These are phyloP conservation scores for Ophiostoma novo-ulmi DNA, from an alignment of 2,329 filamentous ascomycete genomes.

Conservation along the genomic window DNA sequence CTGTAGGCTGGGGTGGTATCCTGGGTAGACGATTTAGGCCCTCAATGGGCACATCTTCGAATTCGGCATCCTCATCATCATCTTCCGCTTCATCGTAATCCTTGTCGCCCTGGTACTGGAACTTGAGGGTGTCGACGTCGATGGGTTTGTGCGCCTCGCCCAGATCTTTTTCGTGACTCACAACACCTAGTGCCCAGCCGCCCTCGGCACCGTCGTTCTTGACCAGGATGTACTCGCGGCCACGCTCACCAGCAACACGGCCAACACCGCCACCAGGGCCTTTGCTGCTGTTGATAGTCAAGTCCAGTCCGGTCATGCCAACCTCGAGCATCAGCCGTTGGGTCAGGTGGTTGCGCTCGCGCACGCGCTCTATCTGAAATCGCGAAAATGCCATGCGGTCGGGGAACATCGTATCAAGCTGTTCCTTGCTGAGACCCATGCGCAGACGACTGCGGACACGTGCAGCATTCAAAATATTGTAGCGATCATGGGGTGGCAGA, in stretches of 20 bases:
- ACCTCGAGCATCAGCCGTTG: constrained; percentile 92
- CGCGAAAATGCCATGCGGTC: constrained; percentile 94
- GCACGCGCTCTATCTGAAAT: constrained; percentile 93
- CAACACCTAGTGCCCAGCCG: constrained; percentile 91
- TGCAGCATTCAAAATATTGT: constrained; percentile 96
- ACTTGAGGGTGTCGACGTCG: constrained; percentile 68
- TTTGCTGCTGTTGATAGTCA: constrained; percentile 46
- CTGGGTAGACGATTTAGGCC: constrained; percentile 81
- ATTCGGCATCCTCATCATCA: constrained; percentile 54
- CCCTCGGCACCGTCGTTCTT: constrained; percentile 94
- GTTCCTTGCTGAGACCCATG: constrained; percentile 96
- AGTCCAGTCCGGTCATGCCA: constrained; percentile 75
- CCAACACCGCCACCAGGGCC: constrained; percentile 45
- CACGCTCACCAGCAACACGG: constrained; percentile 76
- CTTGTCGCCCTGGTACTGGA: constrained; percentile 52
- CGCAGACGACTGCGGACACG: constrained; percentile 78
- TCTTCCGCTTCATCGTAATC: constrained; percentile 59
- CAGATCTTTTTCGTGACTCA: constrained; percentile 75
- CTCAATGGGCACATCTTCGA: constrained; percentile 89
- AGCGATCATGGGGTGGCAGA: constrained; percentile 81
- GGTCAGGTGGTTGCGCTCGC: constrained; percentile 87
- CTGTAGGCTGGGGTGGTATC: constrained; percentile 31
- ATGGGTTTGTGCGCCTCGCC: constrained; percentile 83
- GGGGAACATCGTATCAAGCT: constrained; percentile 93
- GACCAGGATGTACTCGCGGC: constrained; percentile 90